Evolutionary conservation across 2,329 filamentous ascomycete species (phyloP).

Genomic region (Penicillium sp.): DNA sequence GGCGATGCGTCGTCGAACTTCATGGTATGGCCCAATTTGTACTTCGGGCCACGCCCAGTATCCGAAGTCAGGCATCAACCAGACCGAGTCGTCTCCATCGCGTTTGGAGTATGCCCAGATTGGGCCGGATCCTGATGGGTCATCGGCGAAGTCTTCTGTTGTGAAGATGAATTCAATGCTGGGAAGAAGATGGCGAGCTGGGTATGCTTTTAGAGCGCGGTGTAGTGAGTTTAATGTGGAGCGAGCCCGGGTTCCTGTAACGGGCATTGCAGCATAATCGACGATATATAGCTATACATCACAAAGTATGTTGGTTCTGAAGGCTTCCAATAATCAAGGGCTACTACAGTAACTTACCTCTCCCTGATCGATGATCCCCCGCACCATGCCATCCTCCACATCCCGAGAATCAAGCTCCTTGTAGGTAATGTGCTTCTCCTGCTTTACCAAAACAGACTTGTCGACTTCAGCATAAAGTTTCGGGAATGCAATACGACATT

Average conservation of each 20-base stretch:
- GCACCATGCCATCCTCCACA: slow-evolving; percentile 37
- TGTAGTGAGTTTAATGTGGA: slow-evolving; percentile 51
- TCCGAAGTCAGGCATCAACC: slow-evolving; percentile 57
- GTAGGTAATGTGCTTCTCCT: slow-evolving; percentile 28
- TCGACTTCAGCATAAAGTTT: slow-evolving; percentile 41
- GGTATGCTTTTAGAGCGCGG: slow-evolving; percentile 46
- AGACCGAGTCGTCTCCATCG: slow-evolving; percentile 41
- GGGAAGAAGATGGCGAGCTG: slow-evolving; percentile 42
- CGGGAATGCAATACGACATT: slow-evolving; percentile 43
- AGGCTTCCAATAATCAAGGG: too few species aligned
- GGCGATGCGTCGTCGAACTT: slow-evolving; percentile 40
- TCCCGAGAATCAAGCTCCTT: slow-evolving; percentile 34
- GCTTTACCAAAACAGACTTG: slow-evolving; percentile 26
- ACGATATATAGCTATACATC: slow-evolving; percentile 37
- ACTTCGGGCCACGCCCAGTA: slow-evolving; percentile 56
- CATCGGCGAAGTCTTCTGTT: slow-evolving; percentile 45
- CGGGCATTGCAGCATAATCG: slow-evolving; percentile 34
- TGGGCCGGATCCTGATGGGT: slow-evolving; percentile 24
- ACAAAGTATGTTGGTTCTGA: not conserved
- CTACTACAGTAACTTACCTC: slow-evolving; percentile 29
- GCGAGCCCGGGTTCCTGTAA: slow-evolving; percentile 37
- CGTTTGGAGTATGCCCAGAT: slow-evolving; percentile 48
- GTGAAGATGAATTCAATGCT: slow-evolving; percentile 53
- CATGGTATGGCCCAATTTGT: slow-evolving; percentile 45
- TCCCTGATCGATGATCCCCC: slow-evolving; percentile 37